phyloP scores from a whole-genome alignment of 306 rosid genomes.

The Dalbergia cultrata region DNA sequence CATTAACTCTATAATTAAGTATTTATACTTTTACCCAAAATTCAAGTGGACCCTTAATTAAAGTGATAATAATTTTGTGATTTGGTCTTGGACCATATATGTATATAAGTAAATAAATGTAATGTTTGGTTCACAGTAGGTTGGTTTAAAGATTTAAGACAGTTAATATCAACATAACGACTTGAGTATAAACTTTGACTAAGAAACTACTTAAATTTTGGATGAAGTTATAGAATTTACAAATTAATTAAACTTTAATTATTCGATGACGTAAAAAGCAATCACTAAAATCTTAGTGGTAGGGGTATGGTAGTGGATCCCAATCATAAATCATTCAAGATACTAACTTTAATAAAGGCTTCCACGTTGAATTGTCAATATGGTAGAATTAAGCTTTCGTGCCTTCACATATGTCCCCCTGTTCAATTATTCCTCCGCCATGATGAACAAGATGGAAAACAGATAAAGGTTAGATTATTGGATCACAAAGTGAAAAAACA shows the following conservation, averaged over 20 bases:
- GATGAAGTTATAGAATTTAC: neutral
- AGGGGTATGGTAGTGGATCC: slow-evolving; percentile 42
- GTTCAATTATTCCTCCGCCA: slow-evolving; percentile 45
- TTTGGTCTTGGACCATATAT: too few relatives aligned
- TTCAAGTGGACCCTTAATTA: too few relatives aligned
- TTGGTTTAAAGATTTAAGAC: too few relatives aligned
- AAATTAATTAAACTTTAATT: neutral
- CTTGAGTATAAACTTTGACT: too few relatives aligned
- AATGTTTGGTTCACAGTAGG: too few relatives aligned
- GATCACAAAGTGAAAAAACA: slow-evolving; percentile 1
- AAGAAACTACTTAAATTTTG: neutral
- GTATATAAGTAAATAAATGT: too few relatives aligned
- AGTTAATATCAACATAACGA: too few relatives aligned
- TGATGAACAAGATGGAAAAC: slow-evolving; percentile 35
- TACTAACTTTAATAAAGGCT: slow-evolving; percentile 39
- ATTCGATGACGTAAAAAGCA: slow-evolving; percentile 31
- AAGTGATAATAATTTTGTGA: too few relatives aligned
- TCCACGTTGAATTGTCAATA: slow-evolving; percentile 41
- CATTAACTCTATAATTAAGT: too few relatives aligned
- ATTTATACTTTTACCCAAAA: too few relatives aligned
- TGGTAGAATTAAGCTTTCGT: slow-evolving; percentile 48
- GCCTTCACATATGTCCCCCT: slow-evolving; percentile 25
- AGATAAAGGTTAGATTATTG: neutral
- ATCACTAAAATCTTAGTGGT: slow-evolving; percentile 28
- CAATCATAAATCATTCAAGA: slow-evolving; percentile 41